These are phyloP conservation scores for Taphrina flavorubra DNA, from an alignment of 1,139 yeast genomes.

Conservation along the genomic window DNA sequence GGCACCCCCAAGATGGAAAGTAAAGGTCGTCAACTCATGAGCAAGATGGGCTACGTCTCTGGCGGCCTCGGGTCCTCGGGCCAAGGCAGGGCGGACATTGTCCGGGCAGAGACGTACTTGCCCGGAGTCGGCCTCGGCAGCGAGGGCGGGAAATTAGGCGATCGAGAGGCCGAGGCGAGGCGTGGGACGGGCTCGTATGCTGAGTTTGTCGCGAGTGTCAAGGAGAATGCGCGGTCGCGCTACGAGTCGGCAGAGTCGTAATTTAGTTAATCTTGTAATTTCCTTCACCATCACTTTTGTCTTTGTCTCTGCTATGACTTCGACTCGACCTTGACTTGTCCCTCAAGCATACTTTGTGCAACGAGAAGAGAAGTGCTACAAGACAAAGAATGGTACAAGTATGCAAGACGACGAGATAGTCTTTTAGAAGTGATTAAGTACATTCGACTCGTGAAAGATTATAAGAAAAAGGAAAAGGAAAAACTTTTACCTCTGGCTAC, in stretches of 20 bases:
- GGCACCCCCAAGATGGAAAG: background rate
- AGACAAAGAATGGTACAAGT: no score
- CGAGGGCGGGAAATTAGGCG: constrained; percentile 27
- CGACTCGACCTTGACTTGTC: no score
- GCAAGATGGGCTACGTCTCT: constrained; percentile 26
- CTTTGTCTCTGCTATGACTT: no score
- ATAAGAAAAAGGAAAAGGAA: no score
- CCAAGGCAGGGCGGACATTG: constrained; percentile 42
- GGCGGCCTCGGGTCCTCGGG: constrained; percentile 42
- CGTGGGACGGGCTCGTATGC: constrained; percentile 8
- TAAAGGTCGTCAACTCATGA: constrained; percentile 17
- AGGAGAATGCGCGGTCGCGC: constrained; percentile 23
- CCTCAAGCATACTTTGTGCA: no score
- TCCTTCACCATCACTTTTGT: no score
- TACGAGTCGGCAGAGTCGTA: background rate
- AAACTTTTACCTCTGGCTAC: no score
- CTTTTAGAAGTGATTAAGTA: no score
- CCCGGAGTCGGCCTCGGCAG: constrained; percentile 46
- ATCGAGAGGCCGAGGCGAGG: constrained; percentile 15
- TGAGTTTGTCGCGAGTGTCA: constrained; percentile 26
- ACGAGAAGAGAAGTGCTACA: no score
- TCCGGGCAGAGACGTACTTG: constrained; percentile 44
- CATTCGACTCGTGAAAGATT: no score
- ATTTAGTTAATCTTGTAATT: no score
- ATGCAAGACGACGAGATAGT: no score